Percentiles rank a stretch among this genome's conserved stretches.
phyloP scores from a whole-genome alignment of 306 rosid genomes.

The Arachis hypogaea region DNA sequence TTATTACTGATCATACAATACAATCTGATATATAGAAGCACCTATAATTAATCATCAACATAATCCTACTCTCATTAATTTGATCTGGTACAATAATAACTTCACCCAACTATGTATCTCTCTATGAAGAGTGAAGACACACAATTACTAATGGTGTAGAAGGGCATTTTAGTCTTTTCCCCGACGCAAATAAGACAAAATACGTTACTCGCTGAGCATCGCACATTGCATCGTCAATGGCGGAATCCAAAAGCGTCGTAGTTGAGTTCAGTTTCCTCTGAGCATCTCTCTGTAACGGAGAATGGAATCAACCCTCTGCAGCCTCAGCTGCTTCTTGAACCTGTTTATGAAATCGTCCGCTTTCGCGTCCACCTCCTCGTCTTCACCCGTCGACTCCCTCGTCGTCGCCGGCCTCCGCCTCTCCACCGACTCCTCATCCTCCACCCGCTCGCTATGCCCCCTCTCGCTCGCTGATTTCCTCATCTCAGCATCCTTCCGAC shows the following conservation, averaged over 20 bases:
- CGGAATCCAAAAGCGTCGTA: not conserved
- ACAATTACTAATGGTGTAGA: too few species aligned
- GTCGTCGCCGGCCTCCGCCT: constrained; percentile 46
- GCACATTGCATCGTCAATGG: not conserved
- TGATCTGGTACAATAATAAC: not conserved
- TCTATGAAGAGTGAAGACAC: too few species aligned
- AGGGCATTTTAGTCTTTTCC: not conserved
- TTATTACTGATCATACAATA: too few species aligned
- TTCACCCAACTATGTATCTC: too few species aligned
- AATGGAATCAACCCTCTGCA: constrained; percentile 77
- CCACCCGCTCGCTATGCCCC: not conserved
- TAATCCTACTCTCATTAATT: too few species aligned
- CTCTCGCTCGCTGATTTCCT: constrained; percentile 45
- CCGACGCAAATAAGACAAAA: too few species aligned
- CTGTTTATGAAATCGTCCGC: constrained; percentile 85
- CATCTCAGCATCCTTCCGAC: constrained; percentile 49
- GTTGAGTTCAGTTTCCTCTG: constrained; percentile 3
- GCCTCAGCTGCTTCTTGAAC: constrained; percentile 72
- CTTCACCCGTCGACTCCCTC: constrained; percentile 45
- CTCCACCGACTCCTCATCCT: constrained; percentile 28
- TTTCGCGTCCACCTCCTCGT: constrained; percentile 67
- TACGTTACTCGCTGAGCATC: not conserved
- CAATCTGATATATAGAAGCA: not conserved
- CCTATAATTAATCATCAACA: not conserved
- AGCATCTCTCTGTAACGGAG: constrained; percentile 49